Evolutionary conservation across 2,329 filamentous ascomycete species (phyloP).

Genomic region (Shiraia bambusicola): DNA sequence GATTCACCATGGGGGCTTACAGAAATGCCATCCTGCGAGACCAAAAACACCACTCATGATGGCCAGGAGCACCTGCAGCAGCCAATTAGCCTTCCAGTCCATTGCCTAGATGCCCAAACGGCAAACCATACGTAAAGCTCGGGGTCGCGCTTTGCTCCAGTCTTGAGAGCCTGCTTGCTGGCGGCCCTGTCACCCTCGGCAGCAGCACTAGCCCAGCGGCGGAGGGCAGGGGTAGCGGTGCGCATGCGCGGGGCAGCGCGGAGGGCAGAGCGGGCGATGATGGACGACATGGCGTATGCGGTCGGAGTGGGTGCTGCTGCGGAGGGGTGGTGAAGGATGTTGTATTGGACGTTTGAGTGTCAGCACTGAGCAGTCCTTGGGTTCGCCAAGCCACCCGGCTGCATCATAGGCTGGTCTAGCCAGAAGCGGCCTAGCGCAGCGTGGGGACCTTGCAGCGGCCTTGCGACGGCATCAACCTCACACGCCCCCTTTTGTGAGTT

Average conservation of each 20-base stretch:
- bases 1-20: slow-evolving; percentile 49
- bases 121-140: slow-evolving; percentile 67
- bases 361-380: slow-evolving; percentile 10
- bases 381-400: slow-evolving; percentile 17
- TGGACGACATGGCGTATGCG: slow-evolving; percentile 48
- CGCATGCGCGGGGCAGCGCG: slow-evolving; percentile 50
- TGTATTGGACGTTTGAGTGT: slow-evolving; percentile 12
- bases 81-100: slow-evolving; percentile 24
- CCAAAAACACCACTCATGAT: slow-evolving; percentile 89
- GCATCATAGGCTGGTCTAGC: slow-evolving; percentile 16
- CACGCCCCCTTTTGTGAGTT: slow-evolving; percentile 16
- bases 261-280: slow-evolving; percentile 49
- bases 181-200: slow-evolving; percentile 50
- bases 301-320: slow-evolving; percentile 18
- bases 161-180: slow-evolving; percentile 55
- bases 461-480: slow-evolving; percentile 12
- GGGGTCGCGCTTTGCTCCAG: slow-evolving; percentile 68
- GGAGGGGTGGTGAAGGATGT: slow-evolving; percentile 12
- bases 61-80: slow-evolving; percentile 75
- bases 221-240: slow-evolving; percentile 31
- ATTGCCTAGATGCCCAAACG: background rate
- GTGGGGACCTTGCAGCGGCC: slow-evolving; percentile 14
- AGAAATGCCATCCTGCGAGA: slow-evolving; percentile 87
- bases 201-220: slow-evolving; percentile 42
- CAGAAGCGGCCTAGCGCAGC: slow-evolving; percentile 11